Percentiles rank a stretch among this genome's conserved stretches.
Evolutionary conservation across 495 filamentous ascomycete genomes (phyloP).

Genomic region (Penicillium argentinense): DNA sequence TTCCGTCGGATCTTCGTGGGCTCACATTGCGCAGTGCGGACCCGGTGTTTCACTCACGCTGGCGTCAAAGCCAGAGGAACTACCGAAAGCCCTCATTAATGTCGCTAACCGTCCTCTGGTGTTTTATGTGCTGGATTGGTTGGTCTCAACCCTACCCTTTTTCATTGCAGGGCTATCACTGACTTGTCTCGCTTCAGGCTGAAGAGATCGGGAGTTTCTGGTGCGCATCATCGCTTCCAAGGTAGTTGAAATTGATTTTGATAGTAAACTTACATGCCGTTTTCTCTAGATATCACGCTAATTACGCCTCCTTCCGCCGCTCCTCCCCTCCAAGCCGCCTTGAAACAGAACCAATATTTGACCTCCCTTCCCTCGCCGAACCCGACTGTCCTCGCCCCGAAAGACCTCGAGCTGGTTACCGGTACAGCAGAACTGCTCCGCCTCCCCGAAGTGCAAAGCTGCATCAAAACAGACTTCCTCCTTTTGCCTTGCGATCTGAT

Average conservation of each 20-base stretch:
- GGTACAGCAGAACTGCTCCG: conserved; percentile 91
- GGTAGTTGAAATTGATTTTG: no score
- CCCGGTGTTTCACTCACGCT: conserved; percentile 56
- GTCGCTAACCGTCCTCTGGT: conserved; percentile 96
- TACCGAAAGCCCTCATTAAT: conserved; percentile 76
- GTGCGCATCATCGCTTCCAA: conserved; percentile 42
- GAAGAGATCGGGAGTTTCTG: conserved; percentile 77
- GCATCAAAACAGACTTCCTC: conserved; percentile 80
- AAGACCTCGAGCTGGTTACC: conserved; percentile 69
- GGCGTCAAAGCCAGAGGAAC: conserved; percentile 80
- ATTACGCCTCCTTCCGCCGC: conserved; percentile 76
- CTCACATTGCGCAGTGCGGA: not conserved
- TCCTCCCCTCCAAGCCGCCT: conserved; percentile 69
- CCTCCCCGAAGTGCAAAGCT: conserved; percentile 65
- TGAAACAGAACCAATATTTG: conserved; percentile 83
- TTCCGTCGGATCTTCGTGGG: not conserved
- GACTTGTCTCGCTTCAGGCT: conserved; percentile 53
- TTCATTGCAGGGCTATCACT: not conserved
- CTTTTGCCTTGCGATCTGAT: conserved; percentile 93
- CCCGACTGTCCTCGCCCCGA: conserved; percentile 72
- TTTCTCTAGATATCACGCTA: conserved; percentile 68
- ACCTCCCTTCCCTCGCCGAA: conserved; percentile 76
- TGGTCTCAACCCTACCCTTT: not conserved
- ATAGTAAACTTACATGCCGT: no score
- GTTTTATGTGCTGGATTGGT: conserved; percentile 61